Base-by-base conservation (phyloP, 2,329 filamentous ascomycete species). In the Peltaster fructicola region DNA sequence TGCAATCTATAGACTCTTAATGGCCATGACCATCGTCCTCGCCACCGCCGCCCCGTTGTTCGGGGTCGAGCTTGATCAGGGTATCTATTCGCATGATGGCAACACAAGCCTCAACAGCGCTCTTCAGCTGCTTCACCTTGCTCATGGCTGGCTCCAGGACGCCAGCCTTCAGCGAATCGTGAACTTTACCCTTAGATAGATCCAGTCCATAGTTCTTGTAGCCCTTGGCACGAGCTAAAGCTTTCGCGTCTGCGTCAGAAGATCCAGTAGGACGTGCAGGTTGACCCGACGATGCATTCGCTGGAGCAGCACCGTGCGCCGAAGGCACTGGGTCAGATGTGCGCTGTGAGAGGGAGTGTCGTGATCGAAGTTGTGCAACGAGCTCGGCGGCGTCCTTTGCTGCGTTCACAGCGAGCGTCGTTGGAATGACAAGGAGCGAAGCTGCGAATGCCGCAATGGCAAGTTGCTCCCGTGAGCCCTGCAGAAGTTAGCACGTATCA, bases 41-140 rank as follows among this genome's bases (percentile, higher is more conserved):
- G 39, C 69, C 69, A 4, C 54, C 67, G 45, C 72, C 67, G 19
- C 59, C 62, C 47, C 67, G 65, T 61, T 74, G 68, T 61, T 93
- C 82, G 10, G 84, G 84, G 63, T 98, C 88, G 53, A 98, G 61
- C 63, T 91, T 91, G 59, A 98, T 95, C 56, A 98, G 65, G 37
- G 88, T 95, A 61, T 98, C 88, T 50, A 98, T 98, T 46, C 88
- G 71, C 88, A 98, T 95, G 52, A 98, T 95, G 48, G 82, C 79
- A 54, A 98, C 91, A 55, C 88, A 95, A 27, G 88, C 88, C 60
- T 98, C 88, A 24, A 98, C 88, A 14, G 88, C 88, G 56, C 78
- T 90, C 74, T 98, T 98, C 48, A 98, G 63, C 63, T 95, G 88
- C 56, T 85, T 77, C 40, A 98, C 69, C 66, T 98, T 98, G 68